phyloP scores from a whole-genome alignment of 208 protist genomes.

The Leishmania martiniquensis region DNA sequence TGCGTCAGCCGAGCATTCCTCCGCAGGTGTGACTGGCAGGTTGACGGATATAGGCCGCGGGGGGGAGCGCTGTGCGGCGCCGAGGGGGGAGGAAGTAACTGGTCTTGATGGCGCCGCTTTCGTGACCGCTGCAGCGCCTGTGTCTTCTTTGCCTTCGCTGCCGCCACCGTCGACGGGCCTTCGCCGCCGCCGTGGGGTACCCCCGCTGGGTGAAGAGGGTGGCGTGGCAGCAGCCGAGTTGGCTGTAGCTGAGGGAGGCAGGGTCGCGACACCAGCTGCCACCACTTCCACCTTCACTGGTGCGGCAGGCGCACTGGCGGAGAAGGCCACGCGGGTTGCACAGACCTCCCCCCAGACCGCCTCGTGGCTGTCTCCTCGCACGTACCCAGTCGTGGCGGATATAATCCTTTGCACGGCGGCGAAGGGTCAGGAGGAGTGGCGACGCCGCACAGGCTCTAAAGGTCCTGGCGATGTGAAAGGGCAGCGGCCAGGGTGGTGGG shows the following conservation, averaged over 20 bases:
- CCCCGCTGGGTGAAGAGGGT: background rate
- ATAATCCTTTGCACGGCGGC: constrained; percentile 22
- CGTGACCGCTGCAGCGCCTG: background rate
- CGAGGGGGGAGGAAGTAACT: background rate
- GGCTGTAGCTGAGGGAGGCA: background rate
- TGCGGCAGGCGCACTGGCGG: background rate
- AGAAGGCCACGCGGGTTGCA: background rate
- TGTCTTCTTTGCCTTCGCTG: background rate
- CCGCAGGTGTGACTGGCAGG: background rate
- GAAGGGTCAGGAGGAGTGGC: constrained; percentile 33
- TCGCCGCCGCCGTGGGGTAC: constrained; percentile 5
- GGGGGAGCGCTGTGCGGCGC: background rate
- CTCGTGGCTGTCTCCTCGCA: constrained; percentile 32
- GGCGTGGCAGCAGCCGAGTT: background rate
- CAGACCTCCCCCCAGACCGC: background rate
- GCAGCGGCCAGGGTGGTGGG: constrained; percentile 21
- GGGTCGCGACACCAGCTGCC: background rate
- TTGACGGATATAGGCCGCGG: background rate
- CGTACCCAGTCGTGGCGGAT: constrained; percentile 39
- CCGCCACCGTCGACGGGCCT: background rate
- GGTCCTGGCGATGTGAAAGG: constrained; percentile 11
- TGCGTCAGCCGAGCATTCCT: background rate
- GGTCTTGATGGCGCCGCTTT: background rate
- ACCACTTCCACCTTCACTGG: background rate
- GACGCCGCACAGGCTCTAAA: background rate